Percentiles rank a stretch among this genome's conserved stretches.
These are phyloP conservation scores for Fusarium keratoplasticum DNA, from an alignment of 2,329 filamentous ascomycete genomes.

Conservation along the genomic window DNA sequence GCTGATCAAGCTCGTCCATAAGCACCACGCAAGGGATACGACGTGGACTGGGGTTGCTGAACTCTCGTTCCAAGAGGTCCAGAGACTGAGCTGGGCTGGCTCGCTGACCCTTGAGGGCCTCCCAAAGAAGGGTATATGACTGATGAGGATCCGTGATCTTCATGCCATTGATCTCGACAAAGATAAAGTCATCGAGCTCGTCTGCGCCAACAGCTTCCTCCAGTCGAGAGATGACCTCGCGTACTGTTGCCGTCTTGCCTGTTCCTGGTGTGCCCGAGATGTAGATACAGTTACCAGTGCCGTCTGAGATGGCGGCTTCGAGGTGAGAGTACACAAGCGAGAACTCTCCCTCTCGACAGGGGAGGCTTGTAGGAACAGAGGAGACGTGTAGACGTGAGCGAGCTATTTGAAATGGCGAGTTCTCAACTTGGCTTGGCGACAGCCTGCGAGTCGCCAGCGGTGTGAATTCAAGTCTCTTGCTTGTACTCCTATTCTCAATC, in stretches of 20 bases:
- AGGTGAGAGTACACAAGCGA: slow-evolving; percentile 92
- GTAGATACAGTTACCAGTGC: slow-evolving; percentile 95
- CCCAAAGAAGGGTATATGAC: slow-evolving; percentile 94
- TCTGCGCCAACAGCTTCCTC: slow-evolving; percentile 89
- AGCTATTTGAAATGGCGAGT: slow-evolving; percentile 92
- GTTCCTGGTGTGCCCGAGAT: slow-evolving; percentile 99
- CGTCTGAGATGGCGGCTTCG: slow-evolving; percentile 92
- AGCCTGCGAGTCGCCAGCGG: slow-evolving; percentile 90
- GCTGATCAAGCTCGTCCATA: slow-evolving; percentile 98
- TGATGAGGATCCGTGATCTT: slow-evolving; percentile 99
- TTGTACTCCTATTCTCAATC: slow-evolving; percentile 47
- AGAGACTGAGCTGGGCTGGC: slow-evolving; percentile 93
- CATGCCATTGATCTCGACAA: slow-evolving; percentile 99
- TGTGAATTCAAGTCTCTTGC: slow-evolving; percentile 91
- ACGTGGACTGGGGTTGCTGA: slow-evolving; percentile 89
- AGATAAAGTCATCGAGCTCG: slow-evolving; percentile 97
- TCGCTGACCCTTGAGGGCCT: slow-evolving; percentile 91
- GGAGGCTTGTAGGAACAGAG: slow-evolving; percentile 87
- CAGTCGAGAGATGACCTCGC: slow-evolving; percentile 90
- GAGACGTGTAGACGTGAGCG: slow-evolving; percentile 92
- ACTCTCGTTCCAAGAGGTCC: slow-evolving; percentile 91
- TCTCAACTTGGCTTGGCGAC: slow-evolving; percentile 78
- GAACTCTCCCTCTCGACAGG: slow-evolving; percentile 94
- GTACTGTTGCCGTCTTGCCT: slow-evolving; percentile 96
- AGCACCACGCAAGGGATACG: slow-evolving; percentile 95